Conservation (phyloP, 2,329 filamentous ascomycete genomes). For the Tolypocladium ophioglossoides region DNA sequence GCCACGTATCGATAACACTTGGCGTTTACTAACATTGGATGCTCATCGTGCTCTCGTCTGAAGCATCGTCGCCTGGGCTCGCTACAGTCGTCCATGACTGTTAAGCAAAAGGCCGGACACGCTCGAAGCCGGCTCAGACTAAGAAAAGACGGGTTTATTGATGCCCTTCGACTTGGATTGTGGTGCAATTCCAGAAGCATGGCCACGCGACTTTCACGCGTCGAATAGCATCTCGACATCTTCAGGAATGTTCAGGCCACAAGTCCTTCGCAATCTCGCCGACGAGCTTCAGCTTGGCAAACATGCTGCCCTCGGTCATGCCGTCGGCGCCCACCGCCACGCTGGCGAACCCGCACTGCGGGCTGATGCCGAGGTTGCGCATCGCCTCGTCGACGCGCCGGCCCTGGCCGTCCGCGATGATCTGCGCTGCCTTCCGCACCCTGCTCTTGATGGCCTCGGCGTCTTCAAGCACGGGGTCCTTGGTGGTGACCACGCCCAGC, state of each 20-base stretch:
- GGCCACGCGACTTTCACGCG: no score
- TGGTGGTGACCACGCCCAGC: slow-evolving; percentile 50
- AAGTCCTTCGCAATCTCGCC: slow-evolving; percentile 54
- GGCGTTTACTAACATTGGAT: no score
- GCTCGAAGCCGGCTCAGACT: no score
- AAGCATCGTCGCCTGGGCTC: no score
- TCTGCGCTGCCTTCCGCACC: slow-evolving; percentile 48
- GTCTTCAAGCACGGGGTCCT: slow-evolving; percentile 48
- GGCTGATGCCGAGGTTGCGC: slow-evolving; percentile 54
- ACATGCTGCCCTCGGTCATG: slow-evolving; percentile 57
- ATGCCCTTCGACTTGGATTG: no score
- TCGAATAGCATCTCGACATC: no score
- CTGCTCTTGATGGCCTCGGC: slow-evolving; percentile 41
- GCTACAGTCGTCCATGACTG: no score
- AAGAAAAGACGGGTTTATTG: no score
- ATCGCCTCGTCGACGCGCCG: slow-evolving; percentile 53
- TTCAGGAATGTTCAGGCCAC: slow-evolving; percentile 32
- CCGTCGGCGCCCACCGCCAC: slow-evolving; percentile 55
- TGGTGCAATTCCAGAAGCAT: no score
- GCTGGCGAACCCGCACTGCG: slow-evolving; percentile 62
- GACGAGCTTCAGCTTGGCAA: slow-evolving; percentile 59
- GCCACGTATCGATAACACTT: no score
- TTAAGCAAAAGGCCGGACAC: no score
- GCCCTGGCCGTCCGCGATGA: slow-evolving; percentile 54
- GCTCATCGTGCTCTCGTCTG: no score